Conservation (phyloP, 495 filamentous ascomycete genomes). For the Friedmanniomyces endolithicus region DNA sequence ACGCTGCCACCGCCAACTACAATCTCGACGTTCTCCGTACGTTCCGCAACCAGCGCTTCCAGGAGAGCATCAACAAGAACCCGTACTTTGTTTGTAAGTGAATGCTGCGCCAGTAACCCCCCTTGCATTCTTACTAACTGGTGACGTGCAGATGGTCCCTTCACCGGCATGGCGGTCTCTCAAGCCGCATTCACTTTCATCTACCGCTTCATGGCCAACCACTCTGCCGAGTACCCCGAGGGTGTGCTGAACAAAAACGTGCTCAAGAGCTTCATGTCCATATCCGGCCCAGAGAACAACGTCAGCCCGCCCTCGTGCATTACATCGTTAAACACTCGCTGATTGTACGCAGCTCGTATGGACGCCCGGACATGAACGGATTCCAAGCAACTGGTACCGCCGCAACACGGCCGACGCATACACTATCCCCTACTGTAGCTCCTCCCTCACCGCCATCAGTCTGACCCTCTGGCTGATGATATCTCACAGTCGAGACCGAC, state of each 20-base stretch:
- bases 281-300: conserved; percentile 20
- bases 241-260: conserved; percentile 24
- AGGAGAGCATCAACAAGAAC: conserved; percentile 28
- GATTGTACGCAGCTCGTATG: conserved; percentile 2
- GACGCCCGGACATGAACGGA: conserved; percentile 23
- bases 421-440: conserved; percentile 27
- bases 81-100: conserved; percentile 27
- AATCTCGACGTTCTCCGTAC: conserved; percentile 21
- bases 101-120: background rate
- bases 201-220: conserved; percentile 30
- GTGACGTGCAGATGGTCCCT: conserved; percentile 8
- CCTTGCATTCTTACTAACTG: background rate
- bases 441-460: background rate
- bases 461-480: background rate
- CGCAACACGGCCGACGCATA: conserved; percentile 30
- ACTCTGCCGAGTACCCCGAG: conserved; percentile 28
- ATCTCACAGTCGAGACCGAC: conserved; percentile 12
- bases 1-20: conserved; percentile 27
- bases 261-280: conserved; percentile 23
- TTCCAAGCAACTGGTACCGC: conserved; percentile 51
- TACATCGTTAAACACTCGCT: background rate
- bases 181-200: conserved; percentile 24
- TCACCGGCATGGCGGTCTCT: conserved; percentile 22
- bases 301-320: background rate
- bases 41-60: conserved; percentile 24